phyloP scores from a whole-genome alignment of 352 stramenopile genomes.

The Phytopythium delawarense region DNA sequence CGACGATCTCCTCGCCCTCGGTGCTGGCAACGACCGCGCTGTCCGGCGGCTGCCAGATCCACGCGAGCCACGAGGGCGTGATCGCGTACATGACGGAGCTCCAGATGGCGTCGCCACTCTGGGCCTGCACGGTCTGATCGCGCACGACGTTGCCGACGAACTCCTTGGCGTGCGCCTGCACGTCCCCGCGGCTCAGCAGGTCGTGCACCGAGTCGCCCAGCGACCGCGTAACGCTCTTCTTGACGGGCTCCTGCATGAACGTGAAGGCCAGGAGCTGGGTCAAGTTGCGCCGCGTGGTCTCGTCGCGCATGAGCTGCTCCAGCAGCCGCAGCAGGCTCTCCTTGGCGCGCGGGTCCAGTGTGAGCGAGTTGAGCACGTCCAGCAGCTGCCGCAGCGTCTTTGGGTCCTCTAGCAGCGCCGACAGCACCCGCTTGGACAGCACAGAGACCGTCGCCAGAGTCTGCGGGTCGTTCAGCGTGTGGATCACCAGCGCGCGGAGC shows the following conservation, averaged over 20 bases:
- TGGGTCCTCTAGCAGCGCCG: conserved; percentile 47
- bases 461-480: conserved; percentile 58
- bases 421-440: conserved; percentile 44
- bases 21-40: conserved; percentile 11
- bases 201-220: conserved; percentile 70
- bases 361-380: conserved; percentile 39
- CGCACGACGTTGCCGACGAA: conserved; percentile 78
- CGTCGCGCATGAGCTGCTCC: conserved; percentile 60
- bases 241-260: conserved; percentile 63
- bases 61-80: conserved; percentile 67
- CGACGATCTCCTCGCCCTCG: conserved; percentile 19
- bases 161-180: conserved; percentile 81
- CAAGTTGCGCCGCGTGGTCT: conserved; percentile 44
- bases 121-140: conserved; percentile 76
- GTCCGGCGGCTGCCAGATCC: conserved; percentile 50
- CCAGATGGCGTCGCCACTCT: conserved; percentile 78
- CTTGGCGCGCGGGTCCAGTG: conserved; percentile 45
- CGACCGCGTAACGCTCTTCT: conserved; percentile 51
- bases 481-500: conserved; percentile 40
- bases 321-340: conserved; percentile 49
- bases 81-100: conserved; percentile 78
- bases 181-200: conserved; percentile 64
- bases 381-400: conserved; percentile 54
- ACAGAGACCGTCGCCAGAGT: conserved; percentile 46
- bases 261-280: conserved; percentile 60